Conservation (phyloP, 106 monocot genomes). For the Dioscorea zingiberensis region DNA sequence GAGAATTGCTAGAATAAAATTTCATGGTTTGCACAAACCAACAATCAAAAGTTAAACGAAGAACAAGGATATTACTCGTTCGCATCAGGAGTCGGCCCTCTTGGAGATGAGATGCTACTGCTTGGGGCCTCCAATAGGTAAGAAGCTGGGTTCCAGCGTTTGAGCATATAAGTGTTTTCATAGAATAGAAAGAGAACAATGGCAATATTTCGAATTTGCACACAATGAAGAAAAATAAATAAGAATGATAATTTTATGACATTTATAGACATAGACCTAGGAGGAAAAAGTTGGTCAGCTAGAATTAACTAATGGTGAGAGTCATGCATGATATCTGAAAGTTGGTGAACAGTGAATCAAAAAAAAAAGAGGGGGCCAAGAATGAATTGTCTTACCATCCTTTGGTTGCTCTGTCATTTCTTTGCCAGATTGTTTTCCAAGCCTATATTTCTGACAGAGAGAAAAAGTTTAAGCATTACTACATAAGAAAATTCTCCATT, state of each 20-base stretch:
- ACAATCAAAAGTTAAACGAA: background rate
- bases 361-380: background rate
- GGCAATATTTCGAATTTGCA: background rate
- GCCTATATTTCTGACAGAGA: slow-evolving; percentile 67
- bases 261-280: no score
- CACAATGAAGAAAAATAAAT: background rate
- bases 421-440: slow-evolving; percentile 92
- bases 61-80: slow-evolving; percentile 68
- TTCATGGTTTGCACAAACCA: background rate
- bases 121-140: slow-evolving; percentile 62
- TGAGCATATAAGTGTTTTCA: background rate
- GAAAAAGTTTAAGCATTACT: background rate
- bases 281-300: no score
- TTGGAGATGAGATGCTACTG: slow-evolving; percentile 55
- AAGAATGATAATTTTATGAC: no score
- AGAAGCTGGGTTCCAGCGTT: slow-evolving; percentile 37
- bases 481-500: background rate
- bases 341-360: background rate
- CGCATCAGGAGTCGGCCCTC: slow-evolving; percentile 59
- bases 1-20: background rate
- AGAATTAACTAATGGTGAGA: no score
- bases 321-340: no score
- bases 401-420: slow-evolving; percentile 91
- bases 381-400: slow-evolving; percentile 53
- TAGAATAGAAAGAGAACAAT: background rate